phyloP scores from a whole-genome alignment of 441 rosid genomes.

The Euphorbia celastroides region DNA sequence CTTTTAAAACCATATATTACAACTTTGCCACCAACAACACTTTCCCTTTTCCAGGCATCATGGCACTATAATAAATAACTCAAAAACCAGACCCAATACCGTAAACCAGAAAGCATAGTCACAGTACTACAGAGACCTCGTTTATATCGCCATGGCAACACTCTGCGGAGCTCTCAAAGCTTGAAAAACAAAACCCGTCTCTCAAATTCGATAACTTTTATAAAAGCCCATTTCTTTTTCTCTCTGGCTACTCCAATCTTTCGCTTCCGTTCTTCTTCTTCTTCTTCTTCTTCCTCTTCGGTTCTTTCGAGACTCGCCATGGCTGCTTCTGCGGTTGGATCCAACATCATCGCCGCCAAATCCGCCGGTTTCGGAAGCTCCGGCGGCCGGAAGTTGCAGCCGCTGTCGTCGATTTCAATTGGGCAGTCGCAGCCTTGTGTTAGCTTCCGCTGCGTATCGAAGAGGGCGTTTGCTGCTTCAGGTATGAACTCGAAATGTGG shows the following conservation, averaged over 20 bases:
- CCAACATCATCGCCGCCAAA: conserved; percentile 41
- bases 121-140: conserved; percentile 13
- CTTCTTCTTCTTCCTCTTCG: conserved; percentile 27
- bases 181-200: background rate
- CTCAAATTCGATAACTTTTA: background rate
- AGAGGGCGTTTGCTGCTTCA: conserved; percentile 1
- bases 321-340: conserved; percentile 45
- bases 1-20: background rate
- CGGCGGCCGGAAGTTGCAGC: conserved; percentile 30
- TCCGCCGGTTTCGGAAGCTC: conserved; percentile 22
- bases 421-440: conserved; percentile 22
- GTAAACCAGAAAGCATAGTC: background rate
- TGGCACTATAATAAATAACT: conserved; percentile 26
- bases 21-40: background rate
- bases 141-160: conserved; percentile 21
- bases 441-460: background rate
- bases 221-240: background rate
- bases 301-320: conserved; percentile 29
- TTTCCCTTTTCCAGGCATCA: background rate
- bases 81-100: background rate
- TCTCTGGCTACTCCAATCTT: conserved; percentile 30
- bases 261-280: conserved; percentile 9
- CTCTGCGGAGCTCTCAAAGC: conserved; percentile 36
- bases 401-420: conserved; percentile 34
- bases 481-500: background rate